phyloP scores from a whole-genome alignment of 768 basidiomycete genomes.

The Punctularia strigosozonata region DNA sequence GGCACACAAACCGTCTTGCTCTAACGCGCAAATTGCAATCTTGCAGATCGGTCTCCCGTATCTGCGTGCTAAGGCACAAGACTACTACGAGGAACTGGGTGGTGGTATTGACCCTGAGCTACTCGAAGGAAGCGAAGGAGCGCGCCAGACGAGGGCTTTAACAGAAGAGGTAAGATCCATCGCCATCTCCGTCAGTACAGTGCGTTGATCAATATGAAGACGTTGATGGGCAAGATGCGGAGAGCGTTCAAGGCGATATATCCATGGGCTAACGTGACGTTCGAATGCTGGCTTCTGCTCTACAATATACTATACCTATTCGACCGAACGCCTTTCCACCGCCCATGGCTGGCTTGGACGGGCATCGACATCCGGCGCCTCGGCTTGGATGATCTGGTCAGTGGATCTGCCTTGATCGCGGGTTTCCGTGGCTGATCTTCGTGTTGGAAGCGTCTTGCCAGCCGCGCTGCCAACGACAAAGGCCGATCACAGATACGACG shows the following conservation, averaged over 20 bases:
- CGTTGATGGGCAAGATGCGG: conserved; percentile 38
- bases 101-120: conserved; percentile 67
- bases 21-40: neutral
- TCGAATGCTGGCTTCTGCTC: conserved; percentile 73
- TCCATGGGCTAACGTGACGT: conserved; percentile 68
- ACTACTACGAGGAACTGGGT: conserved; percentile 84
- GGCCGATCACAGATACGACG: too few relatives aligned
- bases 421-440: conserved; percentile 1
- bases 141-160: conserved; percentile 30
- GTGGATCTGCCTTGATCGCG: too few relatives aligned
- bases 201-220: conserved; percentile 21
- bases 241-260: conserved; percentile 62
- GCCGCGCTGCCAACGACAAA: neutral
- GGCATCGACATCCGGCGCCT: conserved; percentile 76
- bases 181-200: neutral
- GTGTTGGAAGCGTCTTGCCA: neutral
- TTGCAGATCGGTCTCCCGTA: conserved; percentile 80
- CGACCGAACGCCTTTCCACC: conserved; percentile 72
- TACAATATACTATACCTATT: conserved; percentile 90
- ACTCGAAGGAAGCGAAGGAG: conserved; percentile 38
- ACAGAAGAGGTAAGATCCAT: conserved; percentile 36
- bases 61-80: conserved; percentile 76
- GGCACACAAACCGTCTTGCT: neutral
- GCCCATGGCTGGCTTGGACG: conserved; percentile 86
- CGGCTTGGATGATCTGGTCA: conserved; percentile 67